phyloP scores from a whole-genome alignment of 2,329 filamentous ascomycete genomes.

The Alternaria consortialis region DNA sequence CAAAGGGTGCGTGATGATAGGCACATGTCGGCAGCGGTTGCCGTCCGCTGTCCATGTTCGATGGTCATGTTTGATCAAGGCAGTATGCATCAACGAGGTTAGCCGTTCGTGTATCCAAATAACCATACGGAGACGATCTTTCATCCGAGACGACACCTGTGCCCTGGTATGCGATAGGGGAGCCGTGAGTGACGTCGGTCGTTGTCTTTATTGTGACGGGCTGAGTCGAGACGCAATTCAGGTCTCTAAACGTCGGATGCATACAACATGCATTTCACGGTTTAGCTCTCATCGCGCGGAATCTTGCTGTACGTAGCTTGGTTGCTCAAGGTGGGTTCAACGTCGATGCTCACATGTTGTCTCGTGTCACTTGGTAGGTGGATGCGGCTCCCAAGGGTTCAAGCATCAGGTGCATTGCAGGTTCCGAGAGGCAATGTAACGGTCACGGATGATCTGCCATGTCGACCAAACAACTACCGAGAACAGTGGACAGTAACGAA shows the following conservation, averaged over 20 bases:
- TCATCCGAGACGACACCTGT: slow-evolving; percentile 24
- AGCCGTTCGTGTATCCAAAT: slow-evolving; percentile 35
- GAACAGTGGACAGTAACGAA: background rate
- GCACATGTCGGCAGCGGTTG: background rate
- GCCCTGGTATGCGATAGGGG: background rate
- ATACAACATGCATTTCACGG: background rate
- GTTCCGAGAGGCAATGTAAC: slow-evolving; percentile 5
- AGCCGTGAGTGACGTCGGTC: background rate
- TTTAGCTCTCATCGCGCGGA: background rate
- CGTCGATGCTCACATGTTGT: slow-evolving; percentile 3
- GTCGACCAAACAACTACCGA: background rate
- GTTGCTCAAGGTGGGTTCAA: background rate
- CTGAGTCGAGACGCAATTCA: background rate
- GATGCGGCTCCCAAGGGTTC: slow-evolving; percentile 1
- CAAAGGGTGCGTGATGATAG: slow-evolving; percentile 1
- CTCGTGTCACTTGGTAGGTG: slow-evolving; percentile 5
- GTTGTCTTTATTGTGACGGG: background rate
- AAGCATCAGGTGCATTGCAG: slow-evolving; percentile 8
- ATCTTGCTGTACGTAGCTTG: background rate
- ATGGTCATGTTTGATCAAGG: slow-evolving; percentile 15
- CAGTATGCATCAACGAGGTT: slow-evolving; percentile 5
- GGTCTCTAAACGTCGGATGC: background rate
- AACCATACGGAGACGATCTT: slow-evolving; percentile 17
- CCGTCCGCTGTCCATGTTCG: background rate
- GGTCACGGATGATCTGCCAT: slow-evolving; percentile 9